Percentiles rank a stretch among this genome's conserved stretches.
Evolutionary conservation across 768 basidiomycete genomes (phyloP).

Genomic region (Suillus lakei): DNA sequence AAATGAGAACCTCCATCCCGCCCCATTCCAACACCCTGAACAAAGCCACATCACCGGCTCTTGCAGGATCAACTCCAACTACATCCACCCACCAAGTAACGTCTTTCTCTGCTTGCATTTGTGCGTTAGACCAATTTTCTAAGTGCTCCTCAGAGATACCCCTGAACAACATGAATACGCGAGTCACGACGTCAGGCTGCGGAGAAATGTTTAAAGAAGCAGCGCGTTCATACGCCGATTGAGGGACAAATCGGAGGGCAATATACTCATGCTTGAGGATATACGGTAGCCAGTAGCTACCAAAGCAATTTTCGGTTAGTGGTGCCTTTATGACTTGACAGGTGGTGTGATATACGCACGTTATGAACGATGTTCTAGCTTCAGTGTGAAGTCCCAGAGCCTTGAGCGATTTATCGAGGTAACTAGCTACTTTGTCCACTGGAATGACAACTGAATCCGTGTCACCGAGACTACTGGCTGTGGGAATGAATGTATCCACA

Average conservation of each 20-base stretch:
- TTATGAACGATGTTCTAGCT: background rate
- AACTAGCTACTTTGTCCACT: too few relatives aligned
- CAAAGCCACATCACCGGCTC: background rate
- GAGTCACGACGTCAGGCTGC: background rate
- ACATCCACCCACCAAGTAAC: background rate
- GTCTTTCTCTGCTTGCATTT: background rate
- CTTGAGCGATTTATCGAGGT: background rate
- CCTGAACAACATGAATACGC: background rate
- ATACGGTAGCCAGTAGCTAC: background rate
- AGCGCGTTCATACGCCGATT: background rate
- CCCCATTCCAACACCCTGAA: constrained; percentile 4
- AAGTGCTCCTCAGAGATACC: background rate
- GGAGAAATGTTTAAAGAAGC: background rate
- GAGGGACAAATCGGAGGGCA: background rate
- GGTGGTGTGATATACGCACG: background rate
- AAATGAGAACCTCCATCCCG: background rate
- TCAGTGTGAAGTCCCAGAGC: background rate
- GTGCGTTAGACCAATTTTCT: background rate
- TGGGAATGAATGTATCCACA: too few relatives aligned
- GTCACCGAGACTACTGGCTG: too few relatives aligned
- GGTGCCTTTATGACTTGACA: background rate
- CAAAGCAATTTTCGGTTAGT: background rate
- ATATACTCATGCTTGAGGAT: background rate
- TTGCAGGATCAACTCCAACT: background rate
- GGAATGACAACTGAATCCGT: too few relatives aligned